phyloP scores from a whole-genome alignment of 2,329 filamentous ascomycete genomes.

The Dothidotthia symphoricarpi region DNA sequence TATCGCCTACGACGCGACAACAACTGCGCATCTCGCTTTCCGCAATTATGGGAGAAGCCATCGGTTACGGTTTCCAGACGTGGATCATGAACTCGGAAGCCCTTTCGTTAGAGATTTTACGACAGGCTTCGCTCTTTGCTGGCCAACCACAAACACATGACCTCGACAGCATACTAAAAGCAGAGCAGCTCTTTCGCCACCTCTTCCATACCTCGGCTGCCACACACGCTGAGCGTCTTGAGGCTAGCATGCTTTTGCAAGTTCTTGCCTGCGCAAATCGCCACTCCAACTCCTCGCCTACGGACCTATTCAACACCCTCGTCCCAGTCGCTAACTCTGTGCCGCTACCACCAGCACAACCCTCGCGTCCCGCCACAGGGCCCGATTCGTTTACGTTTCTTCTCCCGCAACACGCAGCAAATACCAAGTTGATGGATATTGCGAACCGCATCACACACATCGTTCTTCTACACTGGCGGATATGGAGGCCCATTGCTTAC shows the following conservation, averaged over 20 bases:
- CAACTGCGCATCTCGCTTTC: slow-evolving; percentile 36
- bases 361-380: slow-evolving; percentile 19
- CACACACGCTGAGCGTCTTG: slow-evolving; percentile 34
- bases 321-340: slow-evolving; percentile 27
- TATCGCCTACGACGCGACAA: slow-evolving; percentile 18
- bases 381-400: slow-evolving; percentile 22
- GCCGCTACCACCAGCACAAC: slow-evolving; percentile 5
- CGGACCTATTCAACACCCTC: slow-evolving; percentile 47
- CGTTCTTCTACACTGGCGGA: slow-evolving; percentile 81
- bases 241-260: slow-evolving; percentile 24
- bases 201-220: slow-evolving; percentile 35
- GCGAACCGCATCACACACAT: slow-evolving; percentile 79
- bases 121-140: slow-evolving; percentile 41
- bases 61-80: slow-evolving; percentile 32
- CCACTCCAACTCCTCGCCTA: slow-evolving; percentile 40
- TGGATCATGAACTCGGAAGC: slow-evolving; percentile 45
- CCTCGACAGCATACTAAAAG: slow-evolving; percentile 35
- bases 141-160: slow-evolving; percentile 30
- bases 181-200: slow-evolving; percentile 37
- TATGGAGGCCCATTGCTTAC: slow-evolving; percentile 80
- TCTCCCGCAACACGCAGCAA: slow-evolving; percentile 12
- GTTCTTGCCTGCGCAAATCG: slow-evolving; percentile 29
- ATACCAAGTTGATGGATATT: slow-evolving; percentile 59
- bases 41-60: slow-evolving; percentile 41
- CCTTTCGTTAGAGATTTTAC: slow-evolving; percentile 48